Base-by-base conservation (phyloP, 106 monocot species). In the Dendrobium catenatum region DNA sequence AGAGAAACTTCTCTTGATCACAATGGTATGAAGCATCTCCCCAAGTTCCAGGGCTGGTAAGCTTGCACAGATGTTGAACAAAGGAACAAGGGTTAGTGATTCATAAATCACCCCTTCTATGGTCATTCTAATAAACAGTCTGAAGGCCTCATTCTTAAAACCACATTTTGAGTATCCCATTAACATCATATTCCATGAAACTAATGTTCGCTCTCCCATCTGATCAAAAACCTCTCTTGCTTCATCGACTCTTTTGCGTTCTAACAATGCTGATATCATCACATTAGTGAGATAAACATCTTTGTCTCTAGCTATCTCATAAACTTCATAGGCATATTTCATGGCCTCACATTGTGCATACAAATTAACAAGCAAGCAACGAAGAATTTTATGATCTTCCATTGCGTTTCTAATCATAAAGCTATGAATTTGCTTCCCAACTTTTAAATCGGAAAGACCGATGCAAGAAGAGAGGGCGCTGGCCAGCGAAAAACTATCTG, bases 321-420 rank as follows among this genome's bases (percentile, higher is more conserved):
- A 75, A 24, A 84, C 22, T 43, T 44, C 11, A 43, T 9, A 42
- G 0, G 83, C 79, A 33, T 75, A 80, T 7, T 51, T 46, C 6
- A 84, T 76, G 41, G 27, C 6, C 6, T 79, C 75, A 43, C 84
- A 88, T 49, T 82, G 73, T n/a, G 27, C 40, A 41, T 88, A 85
- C 84, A 88, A 82, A 10, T 85, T 85, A 55, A 88, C 68, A 40
- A 85, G 79, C 40, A 85, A 56, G 72, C 80, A 80, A 42, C 33
- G 56, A 9, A 80, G 80, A 40, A 79, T 79, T 3, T 48, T 77
- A 24, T 72, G 10, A 10, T 67, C 16, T 31, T 77, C 83, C 46
- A 40, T 22, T 5, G 43, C 70, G 24, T 31, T 42, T 68, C 80
- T 86, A 0, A 83, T 33, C 13, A 56, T 41, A 68, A 37, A 68